Evolutionary conservation across 2,329 filamentous ascomycete genomes (phyloP).

Genomic region (Colletotrichum musae): DNA sequence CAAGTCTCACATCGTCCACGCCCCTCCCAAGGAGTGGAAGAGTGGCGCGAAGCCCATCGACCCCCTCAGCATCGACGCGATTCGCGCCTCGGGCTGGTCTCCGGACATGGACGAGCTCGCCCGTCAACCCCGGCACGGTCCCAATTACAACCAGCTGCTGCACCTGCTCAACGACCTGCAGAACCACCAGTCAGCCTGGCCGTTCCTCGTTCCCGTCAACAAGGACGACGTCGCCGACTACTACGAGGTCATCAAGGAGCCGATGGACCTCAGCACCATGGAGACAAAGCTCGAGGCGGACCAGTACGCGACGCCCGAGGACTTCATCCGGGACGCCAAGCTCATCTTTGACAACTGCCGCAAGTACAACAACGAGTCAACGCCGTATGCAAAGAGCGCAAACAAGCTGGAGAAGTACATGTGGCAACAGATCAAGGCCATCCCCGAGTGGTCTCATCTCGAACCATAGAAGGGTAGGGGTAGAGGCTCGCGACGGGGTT

Average conservation of each 20-base stretch:
- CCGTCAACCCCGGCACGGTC: slow-evolving; percentile 93
- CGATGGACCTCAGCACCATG: slow-evolving; percentile 98
- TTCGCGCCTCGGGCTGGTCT: slow-evolving; percentile 94
- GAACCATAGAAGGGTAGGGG: slow-evolving; percentile 59
- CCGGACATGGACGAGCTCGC: slow-evolving; percentile 98
- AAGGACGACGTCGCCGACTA: slow-evolving; percentile 98
- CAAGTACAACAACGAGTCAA: slow-evolving; percentile 96
- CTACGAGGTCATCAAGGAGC: slow-evolving; percentile 97
- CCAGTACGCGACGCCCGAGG: slow-evolving; percentile 90
- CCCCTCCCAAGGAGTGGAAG: slow-evolving; percentile 88
- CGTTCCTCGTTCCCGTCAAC: slow-evolving; percentile 94
- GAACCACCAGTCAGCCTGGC: slow-evolving; percentile 94
- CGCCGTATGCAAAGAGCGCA: slow-evolving; percentile 94
- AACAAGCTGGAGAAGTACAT: slow-evolving; percentile 95
- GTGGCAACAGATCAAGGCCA: slow-evolving; percentile 92
- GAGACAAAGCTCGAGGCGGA: slow-evolving; percentile 95
- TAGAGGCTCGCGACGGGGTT: slow-evolving; percentile 20
- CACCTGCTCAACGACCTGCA: slow-evolving; percentile 95
- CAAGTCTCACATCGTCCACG: slow-evolving; percentile 88
- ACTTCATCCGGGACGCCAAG: slow-evolving; percentile 90
- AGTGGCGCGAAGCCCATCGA: slow-evolving; percentile 83
- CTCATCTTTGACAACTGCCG: slow-evolving; percentile 96
- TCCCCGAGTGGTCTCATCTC: slow-evolving; percentile 89
- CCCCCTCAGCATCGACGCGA: slow-evolving; percentile 87
- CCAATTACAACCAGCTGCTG: slow-evolving; percentile 94